A percentile compares a stretch with the other conserved stretches of the same genome.
These are phyloP conservation scores for Capsella rubella DNA, from an alignment of 441 rosid genomes.

Conservation along the genomic window DNA sequence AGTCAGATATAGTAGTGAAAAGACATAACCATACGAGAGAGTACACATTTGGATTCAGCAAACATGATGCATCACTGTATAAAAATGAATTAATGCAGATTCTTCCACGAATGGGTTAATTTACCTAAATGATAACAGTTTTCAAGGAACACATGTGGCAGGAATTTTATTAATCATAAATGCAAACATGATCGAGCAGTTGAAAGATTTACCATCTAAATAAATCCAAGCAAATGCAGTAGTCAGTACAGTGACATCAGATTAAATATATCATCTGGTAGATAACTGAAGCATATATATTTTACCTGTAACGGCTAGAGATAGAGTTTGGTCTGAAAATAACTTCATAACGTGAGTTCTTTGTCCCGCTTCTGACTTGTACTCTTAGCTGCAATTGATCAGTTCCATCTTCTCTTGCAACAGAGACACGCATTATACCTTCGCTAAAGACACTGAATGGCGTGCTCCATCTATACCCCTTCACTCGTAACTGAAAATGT, in stretches of 20 bases:
- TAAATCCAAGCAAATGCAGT: slow-evolving; percentile 15
- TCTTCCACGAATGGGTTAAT: neutral
- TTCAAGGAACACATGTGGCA: slow-evolving; percentile 20
- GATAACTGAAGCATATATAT: slow-evolving; percentile 32
- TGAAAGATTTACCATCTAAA: slow-evolving; percentile 14
- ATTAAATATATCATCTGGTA: slow-evolving; percentile 26
- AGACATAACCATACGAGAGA: slow-evolving; percentile 14
- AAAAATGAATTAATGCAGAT: slow-evolving; percentile 14
- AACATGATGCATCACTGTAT: slow-evolving; percentile 32
- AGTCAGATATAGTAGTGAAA: slow-evolving; percentile 36
- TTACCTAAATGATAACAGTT: slow-evolving; percentile 24
- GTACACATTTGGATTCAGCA: slow-evolving; percentile 26
- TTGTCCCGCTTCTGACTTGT: slow-evolving; percentile 94
- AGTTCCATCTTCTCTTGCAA: slow-evolving; percentile 64
- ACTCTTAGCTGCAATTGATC: slow-evolving; percentile 73
- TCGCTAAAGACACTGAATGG: slow-evolving; percentile 86
- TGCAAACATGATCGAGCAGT: slow-evolving; percentile 31
- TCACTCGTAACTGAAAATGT: slow-evolving; percentile 65
- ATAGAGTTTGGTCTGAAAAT: slow-evolving; percentile 86
- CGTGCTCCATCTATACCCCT: slow-evolving; percentile 90
- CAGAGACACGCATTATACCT: slow-evolving; percentile 79
- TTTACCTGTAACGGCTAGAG: slow-evolving; percentile 96
- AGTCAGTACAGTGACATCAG: slow-evolving; percentile 10
- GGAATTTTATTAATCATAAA: neutral
- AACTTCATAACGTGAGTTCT: slow-evolving; percentile 91